Base-by-base conservation (phyloP, 2,329 filamentous ascomycete species). In the Salinomyces thailandicus region DNA sequence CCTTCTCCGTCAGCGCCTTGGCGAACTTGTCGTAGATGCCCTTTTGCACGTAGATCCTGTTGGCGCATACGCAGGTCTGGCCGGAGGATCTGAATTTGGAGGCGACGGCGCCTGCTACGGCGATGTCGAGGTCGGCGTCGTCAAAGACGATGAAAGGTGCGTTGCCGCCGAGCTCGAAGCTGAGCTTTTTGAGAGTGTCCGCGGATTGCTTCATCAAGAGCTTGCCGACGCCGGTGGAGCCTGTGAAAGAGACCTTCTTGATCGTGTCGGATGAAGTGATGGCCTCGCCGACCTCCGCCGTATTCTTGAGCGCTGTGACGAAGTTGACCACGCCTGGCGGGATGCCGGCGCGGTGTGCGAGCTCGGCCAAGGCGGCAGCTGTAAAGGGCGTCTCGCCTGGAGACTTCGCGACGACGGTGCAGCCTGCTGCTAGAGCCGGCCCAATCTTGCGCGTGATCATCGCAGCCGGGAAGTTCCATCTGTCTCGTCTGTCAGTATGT, bases 91-190 rank as follows among this genome's bases (percentile, higher is more conserved):
- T 81, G 75, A 96, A 96, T 62, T 96, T 98, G 53, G 77, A 87
- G 16, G 79, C 67, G 36, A 96, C 74, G 32, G 86, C 86, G 17
- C 87, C 89, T 0, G 76, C 66, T 1, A 96, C 85, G 2, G 91
- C 91, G 4, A 69, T 66, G 41, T 95, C 87, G 14, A 96, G 65
- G 55, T 96, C 85, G 14, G 89, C 57, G 54, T 96, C 89, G 54
- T 96, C 86, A 55, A 96, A 96, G 20, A 96, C 85, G 48, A 96
- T 95, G 58, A 95, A 93, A 1, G 89, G 89, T 0, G 89, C 84
- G 59, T 96, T 96, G 32, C 89, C 91, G 37, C 89, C 89, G 1
- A 96, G 79, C 59, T 96, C 89, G 59, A 94, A 82, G 0, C 84
- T 91, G 1, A 84, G 68, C 57, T 84, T 84, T 72, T 96, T 96